These are phyloP conservation scores for Pythium oligandrum DNA, from an alignment of 352 stramenopile genomes.

Conservation along the genomic window DNA sequence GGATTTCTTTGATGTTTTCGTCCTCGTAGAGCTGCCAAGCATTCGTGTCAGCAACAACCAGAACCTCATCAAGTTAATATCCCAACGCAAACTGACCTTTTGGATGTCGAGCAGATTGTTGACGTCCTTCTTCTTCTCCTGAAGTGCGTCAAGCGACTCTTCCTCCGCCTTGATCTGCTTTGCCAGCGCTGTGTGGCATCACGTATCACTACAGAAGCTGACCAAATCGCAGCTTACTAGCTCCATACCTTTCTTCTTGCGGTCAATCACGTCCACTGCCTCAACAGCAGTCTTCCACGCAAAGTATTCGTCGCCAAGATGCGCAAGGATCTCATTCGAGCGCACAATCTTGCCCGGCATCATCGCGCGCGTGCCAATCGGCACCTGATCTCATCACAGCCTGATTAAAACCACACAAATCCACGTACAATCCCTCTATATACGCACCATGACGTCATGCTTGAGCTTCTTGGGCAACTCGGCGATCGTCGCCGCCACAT, in stretches of 20 bases:
- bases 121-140: conserved; percentile 63
- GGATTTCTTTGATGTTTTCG: conserved; percentile 83
- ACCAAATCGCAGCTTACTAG: not conserved
- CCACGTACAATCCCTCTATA: not conserved
- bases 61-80: no score
- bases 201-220: not conserved
- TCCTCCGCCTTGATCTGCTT: conserved; percentile 57
- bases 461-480: conserved; percentile 78
- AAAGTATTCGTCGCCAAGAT: conserved; percentile 81
- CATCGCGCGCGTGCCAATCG: conserved; percentile 79
- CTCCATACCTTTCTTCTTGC: conserved; percentile 67
- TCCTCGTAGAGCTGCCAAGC: conserved; percentile 61
- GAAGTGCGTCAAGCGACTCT: conserved; percentile 33
- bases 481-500: conserved; percentile 42
- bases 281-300: conserved; percentile 65
- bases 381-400: conserved; percentile 24
- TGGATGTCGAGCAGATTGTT: conserved; percentile 63
- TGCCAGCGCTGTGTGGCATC: conserved; percentile 26
- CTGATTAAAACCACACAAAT: not conserved
- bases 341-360: conserved; percentile 78
- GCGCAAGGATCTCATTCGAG: conserved; percentile 79
- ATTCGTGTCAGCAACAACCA: no score
- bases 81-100: conserved; percentile 28
- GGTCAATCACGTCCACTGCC: conserved; percentile 57
- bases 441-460: conserved; percentile 68